These are phyloP conservation scores for Saraca asoca DNA, from an alignment of 331 rosid species.

Conservation along the genomic window DNA sequence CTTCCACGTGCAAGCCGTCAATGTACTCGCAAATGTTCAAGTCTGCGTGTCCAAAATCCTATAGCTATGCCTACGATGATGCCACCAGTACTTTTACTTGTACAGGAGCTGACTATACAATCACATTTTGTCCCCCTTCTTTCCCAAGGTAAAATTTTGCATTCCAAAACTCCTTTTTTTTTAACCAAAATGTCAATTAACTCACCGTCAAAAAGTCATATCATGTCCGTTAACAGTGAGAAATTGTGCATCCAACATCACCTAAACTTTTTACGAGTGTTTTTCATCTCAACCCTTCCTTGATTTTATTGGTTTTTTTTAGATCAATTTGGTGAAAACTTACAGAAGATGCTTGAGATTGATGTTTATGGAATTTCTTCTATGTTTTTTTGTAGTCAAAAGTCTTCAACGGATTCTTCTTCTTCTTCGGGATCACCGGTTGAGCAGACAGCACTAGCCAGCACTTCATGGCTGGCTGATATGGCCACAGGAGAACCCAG, in stretches of 20 bases:
- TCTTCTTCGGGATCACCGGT: conserved; percentile 44
- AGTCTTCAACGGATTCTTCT: conserved; percentile 46
- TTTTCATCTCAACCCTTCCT: too few species aligned
- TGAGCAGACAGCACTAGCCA: conserved; percentile 47
- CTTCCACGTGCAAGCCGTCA: conserved; percentile 61
- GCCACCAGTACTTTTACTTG: conserved; percentile 72
- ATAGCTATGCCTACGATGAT: conserved; percentile 73
- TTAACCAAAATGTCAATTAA: too few species aligned
- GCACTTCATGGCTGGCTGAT: conserved; percentile 67
- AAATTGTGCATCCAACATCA: too few species aligned
- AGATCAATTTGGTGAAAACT: too few species aligned
- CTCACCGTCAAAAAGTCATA: too few species aligned
- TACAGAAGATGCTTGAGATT: too few species aligned
- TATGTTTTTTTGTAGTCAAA: conserved; percentile 45
- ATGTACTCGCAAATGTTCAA: conserved; percentile 62
- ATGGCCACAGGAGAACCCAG: conserved; percentile 69
- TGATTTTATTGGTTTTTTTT: background rate
- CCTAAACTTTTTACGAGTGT: too few species aligned
- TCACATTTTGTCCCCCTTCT: conserved; percentile 65
- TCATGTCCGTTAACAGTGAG: too few species aligned
- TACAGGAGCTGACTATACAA: conserved; percentile 56
- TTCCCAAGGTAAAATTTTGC: conserved; percentile 39
- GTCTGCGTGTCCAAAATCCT: conserved; percentile 62
- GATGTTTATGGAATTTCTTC: background rate
- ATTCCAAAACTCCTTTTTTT: background rate